A percentile compares a stretch with the other conserved stretches of the same genome.
Conservation (phyloP, 1,284 basidiomycete genomes). For the Phylloboletellus chloephorus region DNA sequence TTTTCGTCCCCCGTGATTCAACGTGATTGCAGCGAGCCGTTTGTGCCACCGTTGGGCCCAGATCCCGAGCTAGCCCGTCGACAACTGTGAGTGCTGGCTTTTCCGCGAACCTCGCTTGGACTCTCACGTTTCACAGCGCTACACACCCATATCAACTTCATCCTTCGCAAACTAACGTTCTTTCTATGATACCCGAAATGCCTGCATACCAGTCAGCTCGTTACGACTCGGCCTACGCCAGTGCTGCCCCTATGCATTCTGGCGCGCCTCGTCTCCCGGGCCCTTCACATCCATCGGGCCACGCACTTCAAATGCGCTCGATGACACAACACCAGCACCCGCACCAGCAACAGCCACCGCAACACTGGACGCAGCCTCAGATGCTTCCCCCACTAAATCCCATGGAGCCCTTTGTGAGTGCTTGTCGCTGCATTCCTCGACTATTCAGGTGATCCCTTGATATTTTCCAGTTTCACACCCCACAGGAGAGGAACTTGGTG, state of each 20-base stretch:
- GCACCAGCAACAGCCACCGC: conserved; percentile 34
- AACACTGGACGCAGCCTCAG: conserved; percentile 40
- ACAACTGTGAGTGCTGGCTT: conserved; percentile 41
- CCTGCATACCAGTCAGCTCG: conserved; percentile 46
- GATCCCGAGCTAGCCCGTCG: conserved; percentile 43
- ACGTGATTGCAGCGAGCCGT: conserved; percentile 20
- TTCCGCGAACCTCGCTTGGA: background rate
- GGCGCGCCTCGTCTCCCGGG: conserved; percentile 26
- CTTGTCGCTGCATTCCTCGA: background rate
- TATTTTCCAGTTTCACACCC: conserved; percentile 35
- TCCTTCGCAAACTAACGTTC: conserved; percentile 37
- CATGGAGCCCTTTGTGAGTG: conserved; percentile 58
- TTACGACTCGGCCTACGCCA: conserved; percentile 43
- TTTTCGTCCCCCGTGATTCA: too few relatives aligned
- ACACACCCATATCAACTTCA: conserved; percentile 32
- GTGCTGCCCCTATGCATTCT: conserved; percentile 22
- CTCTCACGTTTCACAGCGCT: conserved; percentile 23
- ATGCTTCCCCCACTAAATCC: conserved; percentile 41
- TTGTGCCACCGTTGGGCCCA: conserved; percentile 37
- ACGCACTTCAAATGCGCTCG: conserved; percentile 40
- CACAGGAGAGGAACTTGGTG: conserved; percentile 49
- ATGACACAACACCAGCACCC: conserved; percentile 34
- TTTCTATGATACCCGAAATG: conserved; percentile 57
- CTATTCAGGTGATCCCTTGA: conserved; percentile 13
- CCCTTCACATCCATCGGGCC: conserved; percentile 37